phyloP scores from a whole-genome alignment of 352 stramenopile species.

The Phytophthora ramorum region DNA sequence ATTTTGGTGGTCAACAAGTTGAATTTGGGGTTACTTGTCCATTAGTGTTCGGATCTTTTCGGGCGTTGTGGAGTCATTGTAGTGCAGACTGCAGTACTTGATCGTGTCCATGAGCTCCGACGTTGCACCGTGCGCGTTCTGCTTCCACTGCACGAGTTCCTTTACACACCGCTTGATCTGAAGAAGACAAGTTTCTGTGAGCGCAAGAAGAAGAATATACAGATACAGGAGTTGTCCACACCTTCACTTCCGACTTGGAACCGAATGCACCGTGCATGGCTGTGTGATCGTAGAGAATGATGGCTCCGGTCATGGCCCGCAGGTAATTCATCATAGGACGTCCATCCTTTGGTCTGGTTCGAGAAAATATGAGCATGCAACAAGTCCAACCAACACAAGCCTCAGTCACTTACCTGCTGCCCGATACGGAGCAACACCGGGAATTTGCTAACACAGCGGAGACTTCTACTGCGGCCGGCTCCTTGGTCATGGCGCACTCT shows the following conservation, averaged over 20 bases:
- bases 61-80: slow-evolving; percentile 56
- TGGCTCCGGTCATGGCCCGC: slow-evolving; percentile 61
- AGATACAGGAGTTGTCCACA: slow-evolving; percentile 9
- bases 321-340: slow-evolving; percentile 53
- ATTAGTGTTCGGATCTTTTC: slow-evolving; percentile 56
- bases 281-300: slow-evolving; percentile 69
- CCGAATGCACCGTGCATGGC: slow-evolving; percentile 51
- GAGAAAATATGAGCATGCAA: background rate
- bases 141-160: slow-evolving; percentile 51
- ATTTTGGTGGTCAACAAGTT: slow-evolving; percentile 4
- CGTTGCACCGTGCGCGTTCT: slow-evolving; percentile 33
- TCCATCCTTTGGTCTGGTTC: slow-evolving; percentile 43
- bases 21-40: slow-evolving; percentile 29
- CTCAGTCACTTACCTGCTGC: slow-evolving; percentile 13
- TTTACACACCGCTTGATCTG: slow-evolving; percentile 73
- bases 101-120: slow-evolving; percentile 54
- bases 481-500: slow-evolving; percentile 44
- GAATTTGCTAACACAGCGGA: slow-evolving; percentile 59
- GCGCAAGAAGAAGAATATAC: background rate
- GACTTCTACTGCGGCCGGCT: slow-evolving; percentile 41
- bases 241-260: slow-evolving; percentile 67
- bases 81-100: slow-evolving; percentile 63
- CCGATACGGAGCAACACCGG: slow-evolving; percentile 44
- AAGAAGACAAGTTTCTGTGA: background rate
- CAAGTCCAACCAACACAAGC: background rate